Base-by-base conservation (phyloP, 495 filamentous ascomycete genomes). In the Penicillium odoratum region DNA sequence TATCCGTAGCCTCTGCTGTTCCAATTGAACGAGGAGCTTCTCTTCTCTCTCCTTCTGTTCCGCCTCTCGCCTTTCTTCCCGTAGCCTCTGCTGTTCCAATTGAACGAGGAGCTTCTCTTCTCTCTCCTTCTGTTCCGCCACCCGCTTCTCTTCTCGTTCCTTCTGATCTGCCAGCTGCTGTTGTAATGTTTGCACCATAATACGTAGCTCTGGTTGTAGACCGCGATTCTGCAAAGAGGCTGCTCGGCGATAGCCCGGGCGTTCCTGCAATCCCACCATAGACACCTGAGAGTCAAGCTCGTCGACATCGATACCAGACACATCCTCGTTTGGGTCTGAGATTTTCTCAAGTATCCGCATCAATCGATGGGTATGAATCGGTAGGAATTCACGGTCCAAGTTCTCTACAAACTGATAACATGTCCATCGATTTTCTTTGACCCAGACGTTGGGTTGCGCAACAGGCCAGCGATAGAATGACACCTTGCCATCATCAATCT, bases 221-320 rank as follows among this genome's bases (percentile, higher is more conserved):
- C 51, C 51, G 31, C 51, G 51, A 53, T 53, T 53, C 51, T 53
- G 51, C 36, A 36, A 53, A 21, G 51, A 53, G 44, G 51, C 25
- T 21, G 36, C 51, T 30, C 51, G 44, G 38, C 51, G 38, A 44
- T 44, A 53, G 29, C 51, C 38, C 36, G 34, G 51, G 8, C 51
- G 51, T 53, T 53, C 51, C 51, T 43, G 51, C 51, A 29, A 53
- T 53, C 51, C 51, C 18, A 40, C 51, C 34, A 53, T 28, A 25
- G 51, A 53, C 18, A 53, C n/a, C 38, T 53, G 21, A 31, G 38
- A 53, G 21, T 53, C 51, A 43, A 34, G 51, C 7, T 28, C 51
- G 38, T 53, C 51, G 38, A 45, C 38, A 44, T 42, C 51, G 38
- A 53, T 29, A 53, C 21, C 18, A 13, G 25, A 44, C 7, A 10